These are phyloP conservation scores for Fonsecaea nubica DNA, from an alignment of 2,329 filamentous ascomycete genomes.

Conservation along the genomic window DNA sequence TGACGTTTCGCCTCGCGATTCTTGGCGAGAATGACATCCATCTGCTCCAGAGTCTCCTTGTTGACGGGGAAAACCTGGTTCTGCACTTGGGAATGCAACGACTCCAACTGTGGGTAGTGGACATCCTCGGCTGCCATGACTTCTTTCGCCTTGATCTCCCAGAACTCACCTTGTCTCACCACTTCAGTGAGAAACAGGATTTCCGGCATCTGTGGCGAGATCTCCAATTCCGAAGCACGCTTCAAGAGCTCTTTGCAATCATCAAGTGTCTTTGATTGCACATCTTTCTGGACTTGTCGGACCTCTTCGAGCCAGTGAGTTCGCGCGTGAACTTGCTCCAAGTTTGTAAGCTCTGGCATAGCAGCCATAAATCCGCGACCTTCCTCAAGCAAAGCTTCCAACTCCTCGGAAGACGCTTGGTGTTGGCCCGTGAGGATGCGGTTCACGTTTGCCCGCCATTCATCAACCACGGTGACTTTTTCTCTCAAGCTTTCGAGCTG, in stretches of 20 bases:
- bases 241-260: slow-evolving; percentile 81
- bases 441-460: slow-evolving; percentile 79
- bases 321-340: slow-evolving; percentile 81
- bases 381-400: slow-evolving; percentile 89
- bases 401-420: slow-evolving; percentile 70
- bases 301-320: slow-evolving; percentile 88
- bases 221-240: slow-evolving; percentile 76
- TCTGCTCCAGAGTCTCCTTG: slow-evolving; percentile 75
- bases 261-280: slow-evolving; percentile 72
- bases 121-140: slow-evolving; percentile 89
- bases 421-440: slow-evolving; percentile 71
- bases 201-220: slow-evolving; percentile 80
- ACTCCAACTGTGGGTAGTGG: slow-evolving; percentile 93
- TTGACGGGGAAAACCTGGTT: slow-evolving; percentile 72
- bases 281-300: slow-evolving; percentile 67
- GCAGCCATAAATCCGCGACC: slow-evolving; percentile 90
- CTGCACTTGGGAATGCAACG: slow-evolving; percentile 81
- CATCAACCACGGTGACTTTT: slow-evolving; percentile 80
- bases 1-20: slow-evolving; percentile 92
- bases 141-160: slow-evolving; percentile 92
- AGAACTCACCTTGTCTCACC: slow-evolving; percentile 76
- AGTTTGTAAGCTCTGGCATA: slow-evolving; percentile 81
- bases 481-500: slow-evolving; percentile 87
- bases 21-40: slow-evolving; percentile 93
- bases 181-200: slow-evolving; percentile 78